Percentiles rank a stretch among this genome's conserved stretches.
Conservation (phyloP, 352 stramenopile species). For the Globisporangium polare region DNA sequence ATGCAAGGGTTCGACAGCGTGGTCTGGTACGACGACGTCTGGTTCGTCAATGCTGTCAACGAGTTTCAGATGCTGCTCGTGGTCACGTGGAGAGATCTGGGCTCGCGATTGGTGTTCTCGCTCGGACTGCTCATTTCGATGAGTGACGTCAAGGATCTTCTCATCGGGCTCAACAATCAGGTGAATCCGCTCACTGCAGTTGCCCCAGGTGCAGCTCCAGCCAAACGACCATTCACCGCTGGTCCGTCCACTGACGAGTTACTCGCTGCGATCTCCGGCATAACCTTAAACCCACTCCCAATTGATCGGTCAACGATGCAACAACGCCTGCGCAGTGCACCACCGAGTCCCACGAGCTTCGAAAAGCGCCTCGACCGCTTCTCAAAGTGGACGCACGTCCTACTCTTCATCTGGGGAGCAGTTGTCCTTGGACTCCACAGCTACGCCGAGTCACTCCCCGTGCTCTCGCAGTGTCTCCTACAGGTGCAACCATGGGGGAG, state of each 20-base stretch:
- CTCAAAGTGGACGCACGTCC: neutral
- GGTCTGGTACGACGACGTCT: slow-evolving; percentile 2
- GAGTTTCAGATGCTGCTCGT: slow-evolving; percentile 11
- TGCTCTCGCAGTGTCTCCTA: neutral
- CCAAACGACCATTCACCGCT: too few relatives aligned
- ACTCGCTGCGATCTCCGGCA: too few relatives aligned
- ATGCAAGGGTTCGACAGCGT: slow-evolving; percentile 1
- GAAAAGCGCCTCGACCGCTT: too few relatives aligned
- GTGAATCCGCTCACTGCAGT: too few relatives aligned
- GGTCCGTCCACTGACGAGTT: too few relatives aligned
- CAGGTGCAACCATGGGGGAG: neutral
- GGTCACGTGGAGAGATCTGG: slow-evolving; percentile 2
- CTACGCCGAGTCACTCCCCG: neutral
- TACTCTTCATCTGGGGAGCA: neutral
- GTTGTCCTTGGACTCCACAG: neutral
- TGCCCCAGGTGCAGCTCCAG: too few relatives aligned
- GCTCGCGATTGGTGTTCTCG: slow-evolving; percentile 3
- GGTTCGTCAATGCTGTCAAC: neutral
- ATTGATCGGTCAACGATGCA: too few relatives aligned
- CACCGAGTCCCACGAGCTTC: too few relatives aligned
- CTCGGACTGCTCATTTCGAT: slow-evolving; percentile 5
- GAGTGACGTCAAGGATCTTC: slow-evolving; percentile 3
- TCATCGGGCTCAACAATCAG: too few relatives aligned
- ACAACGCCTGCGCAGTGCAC: too few relatives aligned
- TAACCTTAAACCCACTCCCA: too few relatives aligned